Evolutionary conservation across 75 land plant genomes (phyloP), one percentile per base, ranked within the genome.

Genomic region (Cunninghamia lanceolata): DNA sequence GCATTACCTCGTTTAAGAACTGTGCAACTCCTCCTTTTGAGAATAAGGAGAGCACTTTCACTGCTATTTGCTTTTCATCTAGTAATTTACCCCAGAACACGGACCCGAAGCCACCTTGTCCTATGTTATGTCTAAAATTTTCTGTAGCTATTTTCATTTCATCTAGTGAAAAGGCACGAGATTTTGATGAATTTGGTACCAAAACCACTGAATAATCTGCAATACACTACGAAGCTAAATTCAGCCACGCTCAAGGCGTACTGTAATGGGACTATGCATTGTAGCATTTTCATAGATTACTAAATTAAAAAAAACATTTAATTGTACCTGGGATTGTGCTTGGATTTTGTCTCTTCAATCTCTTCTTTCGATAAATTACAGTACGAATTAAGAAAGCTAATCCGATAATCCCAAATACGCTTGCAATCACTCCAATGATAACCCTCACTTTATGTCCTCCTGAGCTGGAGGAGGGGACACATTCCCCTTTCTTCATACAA

Each of bases 1-100:
- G 80, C 8, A 77, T 77, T 40, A 77, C 80, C 43, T 77, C 80
- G 16, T 77, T 77, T 21, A 77, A 40, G 43, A 77, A 77, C 25
- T 77, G 43, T 4, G 40, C 25, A 39, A 38, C 25, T 40, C 80
- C 80, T 17, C 6, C 45, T 14, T 77, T 17, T 35, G 80, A 77
- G 80, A 77, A 77, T 15, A 38, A 21, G 35, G 43, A 77, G 3
- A 40, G 45, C 80, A 77, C 42, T 77, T 77, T 77, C 0, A 77
- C 45, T 0, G 45, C 80, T 77, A 77, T 77, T 38, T 77, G 19
- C 3, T 38, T 77, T 77, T 36, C 80, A 38, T 77, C 25, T 38
- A 2, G 45, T 17, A 77, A 39, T 77, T 77, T 77, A 77, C 80
- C 80, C 36, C 21, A 17, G 42, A 77, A 40, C 80, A 77, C 80